Conservation (phyloP, 2,329 filamentous ascomycete species). For the Fusarium pseudonygamai region DNA sequence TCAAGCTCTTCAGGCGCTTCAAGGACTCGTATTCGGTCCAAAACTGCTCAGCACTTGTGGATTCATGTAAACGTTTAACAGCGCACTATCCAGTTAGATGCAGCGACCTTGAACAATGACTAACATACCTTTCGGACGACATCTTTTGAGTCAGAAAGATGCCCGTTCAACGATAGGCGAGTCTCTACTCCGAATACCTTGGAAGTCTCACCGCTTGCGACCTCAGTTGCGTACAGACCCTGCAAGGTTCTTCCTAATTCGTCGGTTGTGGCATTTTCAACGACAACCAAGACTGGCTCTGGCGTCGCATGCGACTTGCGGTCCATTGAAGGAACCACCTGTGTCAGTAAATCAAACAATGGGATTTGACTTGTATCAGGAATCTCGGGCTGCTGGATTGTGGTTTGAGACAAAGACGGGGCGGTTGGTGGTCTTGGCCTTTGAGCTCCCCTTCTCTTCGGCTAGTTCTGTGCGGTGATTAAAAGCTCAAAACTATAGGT, state of each 20-base stretch:
- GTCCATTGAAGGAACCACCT: accelerated
- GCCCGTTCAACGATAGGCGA: accelerated
- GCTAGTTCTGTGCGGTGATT: no score
- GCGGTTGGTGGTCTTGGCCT: no score
- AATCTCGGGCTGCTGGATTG: accelerated
- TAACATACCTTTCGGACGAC: background rate
- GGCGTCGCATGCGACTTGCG: accelerated
- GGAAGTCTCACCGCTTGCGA: background rate
- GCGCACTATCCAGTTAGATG: background rate
- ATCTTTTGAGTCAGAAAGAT: accelerated
- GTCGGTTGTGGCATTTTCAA: accelerated
- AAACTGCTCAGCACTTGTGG: accelerated
- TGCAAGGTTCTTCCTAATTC: accelerated
- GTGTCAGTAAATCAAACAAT: background rate
- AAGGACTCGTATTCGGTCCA: background rate
- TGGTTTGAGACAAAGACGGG: background rate
- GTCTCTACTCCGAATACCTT: background rate
- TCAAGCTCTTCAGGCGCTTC: accelerated
- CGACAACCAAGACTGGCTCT: accelerated
- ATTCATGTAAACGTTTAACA: background rate
- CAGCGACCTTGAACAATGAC: accelerated
- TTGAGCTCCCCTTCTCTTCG: no score
- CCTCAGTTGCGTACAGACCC: background rate
- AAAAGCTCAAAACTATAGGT: no score
- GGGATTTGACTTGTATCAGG: background rate